Evolutionary conservation across 257 asterid genomes (phyloP), one percentile per base, ranked within the genome.

Genomic region (Anisodus acutangulus): DNA sequence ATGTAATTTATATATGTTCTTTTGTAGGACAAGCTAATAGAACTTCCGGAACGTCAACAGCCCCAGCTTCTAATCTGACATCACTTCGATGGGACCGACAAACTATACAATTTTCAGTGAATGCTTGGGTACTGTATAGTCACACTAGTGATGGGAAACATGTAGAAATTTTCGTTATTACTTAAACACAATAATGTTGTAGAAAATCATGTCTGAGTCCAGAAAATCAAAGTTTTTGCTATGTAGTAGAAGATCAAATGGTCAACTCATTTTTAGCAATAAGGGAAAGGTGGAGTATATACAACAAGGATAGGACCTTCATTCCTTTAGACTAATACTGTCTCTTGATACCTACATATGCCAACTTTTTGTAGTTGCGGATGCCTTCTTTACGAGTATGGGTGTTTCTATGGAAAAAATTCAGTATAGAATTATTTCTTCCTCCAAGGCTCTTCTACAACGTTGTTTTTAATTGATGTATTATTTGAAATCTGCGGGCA

Each of bases 51-150:
- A 66, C 94, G 76, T 87, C 97, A 37, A 54, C 93, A 64, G 82
- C 91, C 62, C 86, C 96, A 83, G 90, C 97, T 87, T 86, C 93
- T 8, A 88, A 83, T 85, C 70, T 98, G 67, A 79, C 90, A 22
- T 87, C 97, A 55, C 86, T 94, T 88, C 94, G 89, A 63, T 93
- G 95, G 97, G 94, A 96, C 89, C 88, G 74, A 58, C 94, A 90
- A 69, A 94, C 98, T 74, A 89, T 94, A 74, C 98, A 88, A 70
- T 94, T 96, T 88, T 92, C 98, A 39, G 97, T 94, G 88, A 93
- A 94, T 88, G 98, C 99, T 86, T 96, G 99, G 99, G 99, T 96
- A 93, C 79, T 89, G 84, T 86, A 71, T 83, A 54, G 59, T 41
- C 58, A 19, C 54, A 57, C n/a, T 68, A 82, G 13, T 17, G 57